Evolutionary conservation across 768 basidiomycete genomes (phyloP).

Genomic region (Xerocomellus amylosporus): DNA sequence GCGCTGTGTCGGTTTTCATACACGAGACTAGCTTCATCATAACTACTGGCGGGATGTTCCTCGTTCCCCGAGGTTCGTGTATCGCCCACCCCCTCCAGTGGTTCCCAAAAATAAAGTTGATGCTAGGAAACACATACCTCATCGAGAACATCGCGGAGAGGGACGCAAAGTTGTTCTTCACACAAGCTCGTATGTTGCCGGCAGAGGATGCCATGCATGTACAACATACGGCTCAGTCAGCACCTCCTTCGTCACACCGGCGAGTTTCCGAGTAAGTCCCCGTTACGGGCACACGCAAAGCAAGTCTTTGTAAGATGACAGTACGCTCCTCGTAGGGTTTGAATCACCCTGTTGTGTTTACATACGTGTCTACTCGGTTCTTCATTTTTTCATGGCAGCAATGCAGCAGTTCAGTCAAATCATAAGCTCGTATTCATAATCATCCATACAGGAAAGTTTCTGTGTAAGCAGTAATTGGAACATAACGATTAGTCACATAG

Average conservation of each 20-base stretch:
- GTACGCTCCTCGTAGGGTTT: background rate
- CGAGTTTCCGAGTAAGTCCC: constrained; percentile 28
- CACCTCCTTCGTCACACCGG: constrained; percentile 28
- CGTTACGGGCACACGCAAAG: constrained; percentile 15
- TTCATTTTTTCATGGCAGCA: background rate
- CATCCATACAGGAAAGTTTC: constrained; percentile 13
- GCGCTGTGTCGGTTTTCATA: constrained; percentile 82
- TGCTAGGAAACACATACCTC: constrained; percentile 80
- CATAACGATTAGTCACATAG: constrained; percentile 14
- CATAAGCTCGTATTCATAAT: constrained; percentile 18
- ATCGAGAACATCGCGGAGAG: constrained; percentile 85
- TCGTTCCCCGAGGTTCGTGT: constrained; percentile 80
- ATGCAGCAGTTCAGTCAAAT: background rate
- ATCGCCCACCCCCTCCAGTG: background rate
- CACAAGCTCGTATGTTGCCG: constrained; percentile 68
- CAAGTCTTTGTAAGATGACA: background rate
- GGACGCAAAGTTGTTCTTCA: constrained; percentile 85
- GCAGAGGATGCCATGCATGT: constrained; percentile 26
- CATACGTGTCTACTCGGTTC: background rate
- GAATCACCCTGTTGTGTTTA: background rate
- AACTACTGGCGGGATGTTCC: constrained; percentile 79
- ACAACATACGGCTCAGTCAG: constrained; percentile 30
- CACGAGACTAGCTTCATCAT: constrained; percentile 78
- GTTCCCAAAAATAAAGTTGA: background rate
- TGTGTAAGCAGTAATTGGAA: constrained; percentile 9